Percentiles rank a stretch among this genome's conserved stretches.
phyloP scores from a whole-genome alignment of 257 asterid genomes.

The Solanum ahanhuiri region DNA sequence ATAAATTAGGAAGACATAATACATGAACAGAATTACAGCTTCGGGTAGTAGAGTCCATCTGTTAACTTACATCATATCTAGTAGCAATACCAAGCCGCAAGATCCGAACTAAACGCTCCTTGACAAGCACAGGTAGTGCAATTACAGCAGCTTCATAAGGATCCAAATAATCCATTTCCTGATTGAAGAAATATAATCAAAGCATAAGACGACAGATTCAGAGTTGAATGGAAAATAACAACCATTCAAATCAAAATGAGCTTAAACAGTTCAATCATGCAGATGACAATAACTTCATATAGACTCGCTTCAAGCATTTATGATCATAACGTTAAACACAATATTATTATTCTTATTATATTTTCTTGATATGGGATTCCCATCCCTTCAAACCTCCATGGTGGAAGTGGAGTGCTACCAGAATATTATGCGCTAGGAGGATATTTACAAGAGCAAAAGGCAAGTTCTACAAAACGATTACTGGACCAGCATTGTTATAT shows the following conservation, averaged over 20 bases:
- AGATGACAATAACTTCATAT: neutral
- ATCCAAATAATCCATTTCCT: slow-evolving; percentile 47
- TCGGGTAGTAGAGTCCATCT: neutral
- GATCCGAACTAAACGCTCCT: slow-evolving; percentile 83
- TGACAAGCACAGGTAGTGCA: slow-evolving; percentile 61
- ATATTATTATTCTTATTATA: neutral
- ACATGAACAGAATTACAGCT: neutral
- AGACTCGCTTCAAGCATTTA: neutral
- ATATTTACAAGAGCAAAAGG: neutral
- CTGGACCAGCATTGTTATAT: neutral
- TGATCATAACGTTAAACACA: neutral
- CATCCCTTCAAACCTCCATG: neutral
- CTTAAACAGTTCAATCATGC: neutral
- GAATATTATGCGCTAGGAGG: neutral
- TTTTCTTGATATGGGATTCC: neutral
- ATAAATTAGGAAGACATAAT: neutral
- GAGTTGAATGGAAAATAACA: neutral
- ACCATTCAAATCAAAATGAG: neutral
- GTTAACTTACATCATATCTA: slow-evolving; percentile 67
- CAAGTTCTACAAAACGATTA: neutral
- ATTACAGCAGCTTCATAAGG: slow-evolving; percentile 81
- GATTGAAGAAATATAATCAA: neutral
- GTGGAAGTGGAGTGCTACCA: neutral
- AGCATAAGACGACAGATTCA: neutral
- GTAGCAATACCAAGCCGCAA: slow-evolving; percentile 84